Evolutionary conservation across 768 basidiomycete species (phyloP), one percentile per base, ranked within the genome.

Genomic region (Macrolepiota albuminosa): DNA sequence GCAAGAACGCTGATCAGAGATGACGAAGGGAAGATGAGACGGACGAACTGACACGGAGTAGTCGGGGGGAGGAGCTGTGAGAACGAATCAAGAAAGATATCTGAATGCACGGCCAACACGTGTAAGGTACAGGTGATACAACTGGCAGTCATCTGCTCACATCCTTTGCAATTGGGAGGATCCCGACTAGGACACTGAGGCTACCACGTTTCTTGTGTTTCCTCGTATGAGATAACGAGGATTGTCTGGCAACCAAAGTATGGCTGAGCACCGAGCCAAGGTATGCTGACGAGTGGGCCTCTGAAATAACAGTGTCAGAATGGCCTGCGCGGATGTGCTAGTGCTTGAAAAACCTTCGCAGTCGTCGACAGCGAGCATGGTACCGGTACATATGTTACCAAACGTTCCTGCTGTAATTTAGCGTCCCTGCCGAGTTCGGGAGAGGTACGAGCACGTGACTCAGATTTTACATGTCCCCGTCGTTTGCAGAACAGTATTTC

Each of bases 61-160:
- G 67, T 49, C 67, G 70, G 62, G 66, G 67, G 61, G 74, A 69
- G 50, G 64, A 63, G 66, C 74, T 76, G 71, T 74, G 73, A 68
- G 76, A 75, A 70, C 71, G 75, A 66, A 77, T 71, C 67, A 75
- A 67, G 63, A 75, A 69, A 59, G 77, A 74, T 66, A 77, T 71
- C 76, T 78, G 56, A 58, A 63, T 42, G 66, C 61, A 65, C 58
- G 70, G 60, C 54, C 63, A 69, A 76, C 81, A 83, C 80, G 80
- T 82, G 81, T 80, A 78, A 74, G 75, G 73, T 73, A 78, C 75
- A 69, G 62, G 63, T 57, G 59, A 62, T 58, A 57, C 36, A 58
- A 46, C 8, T 18, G 36, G 37, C 48, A 49, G 54, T 65, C 59
- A 60, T 59, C 58, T 60, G 69, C 72, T 72, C 67, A 75, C 75